Percentiles rank a stretch among this genome's conserved stretches.
Conservation (phyloP, 495 filamentous ascomycete species). For the Acidomyces sp. region DNA sequence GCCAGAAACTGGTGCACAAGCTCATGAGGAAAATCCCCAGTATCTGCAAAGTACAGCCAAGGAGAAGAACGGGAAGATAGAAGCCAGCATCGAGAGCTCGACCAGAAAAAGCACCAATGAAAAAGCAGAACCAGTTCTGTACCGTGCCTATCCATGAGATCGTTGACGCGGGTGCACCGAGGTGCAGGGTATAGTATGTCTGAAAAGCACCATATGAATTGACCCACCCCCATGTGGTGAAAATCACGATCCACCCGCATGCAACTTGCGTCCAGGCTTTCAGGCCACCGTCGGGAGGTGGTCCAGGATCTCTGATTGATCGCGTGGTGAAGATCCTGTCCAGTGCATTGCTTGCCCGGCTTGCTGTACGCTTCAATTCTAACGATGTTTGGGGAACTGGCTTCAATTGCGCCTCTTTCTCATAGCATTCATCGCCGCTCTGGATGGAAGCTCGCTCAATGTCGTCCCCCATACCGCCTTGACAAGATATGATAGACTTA, state of each 20-base stretch:
- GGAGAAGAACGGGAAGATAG: constrained; percentile 31
- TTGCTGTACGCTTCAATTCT: constrained; percentile 9
- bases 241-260: constrained; percentile 53
- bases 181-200: constrained; percentile 50
- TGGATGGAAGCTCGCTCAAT: constrained; percentile 3
- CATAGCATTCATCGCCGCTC: background rate
- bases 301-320: constrained; percentile 35
- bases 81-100: constrained; percentile 24
- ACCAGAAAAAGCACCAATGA: constrained; percentile 33
- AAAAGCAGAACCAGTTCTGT: constrained; percentile 42
- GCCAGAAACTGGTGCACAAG: constrained; percentile 57
- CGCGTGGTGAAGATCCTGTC: constrained; percentile 10
- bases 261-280: constrained; percentile 54
- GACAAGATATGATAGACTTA: background rate
- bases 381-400: background rate
- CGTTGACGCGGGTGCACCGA: constrained; percentile 31
- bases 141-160: constrained; percentile 48
- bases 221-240: constrained; percentile 64
- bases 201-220: constrained; percentile 71
- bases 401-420: background rate
- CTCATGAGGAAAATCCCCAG: constrained; percentile 66
- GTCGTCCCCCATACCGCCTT: background rate
- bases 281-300: constrained; percentile 49
- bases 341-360: constrained; percentile 10
- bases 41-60: constrained; percentile 45